phyloP scores from a whole-genome alignment of 495 filamentous ascomycete species.

The Xylaria nigripes region DNA sequence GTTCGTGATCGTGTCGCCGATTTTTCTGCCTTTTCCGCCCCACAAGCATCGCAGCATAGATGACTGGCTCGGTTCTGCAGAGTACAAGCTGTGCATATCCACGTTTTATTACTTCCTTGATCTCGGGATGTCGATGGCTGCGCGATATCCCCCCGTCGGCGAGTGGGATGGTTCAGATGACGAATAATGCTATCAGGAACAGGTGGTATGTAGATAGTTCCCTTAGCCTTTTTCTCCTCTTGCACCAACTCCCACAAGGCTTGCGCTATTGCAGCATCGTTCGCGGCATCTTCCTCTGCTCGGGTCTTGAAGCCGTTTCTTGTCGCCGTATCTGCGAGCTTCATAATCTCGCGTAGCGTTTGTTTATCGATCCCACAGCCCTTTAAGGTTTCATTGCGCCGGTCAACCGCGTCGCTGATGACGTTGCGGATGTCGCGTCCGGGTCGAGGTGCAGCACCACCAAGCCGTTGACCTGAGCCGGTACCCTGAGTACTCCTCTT shows the following conservation, averaged over 20 bases:
- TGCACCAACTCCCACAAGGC: constrained; percentile 83
- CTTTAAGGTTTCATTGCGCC: constrained; percentile 52
- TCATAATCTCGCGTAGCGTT: constrained; percentile 48
- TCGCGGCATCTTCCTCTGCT: constrained; percentile 82
- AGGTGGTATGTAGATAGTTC: constrained; percentile 55
- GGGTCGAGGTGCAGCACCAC: constrained; percentile 50
- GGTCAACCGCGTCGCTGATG: constrained; percentile 64
- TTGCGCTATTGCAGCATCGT: constrained; percentile 80
- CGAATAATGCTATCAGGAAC: constrained; percentile 9
- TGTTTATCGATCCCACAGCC: constrained; percentile 70
- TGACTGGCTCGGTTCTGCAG: constrained; percentile 66
- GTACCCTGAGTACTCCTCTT: constrained; percentile 49
- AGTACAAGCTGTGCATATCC: constrained; percentile 76
- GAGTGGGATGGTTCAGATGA: too few relatives aligned
- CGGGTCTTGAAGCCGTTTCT: constrained; percentile 71
- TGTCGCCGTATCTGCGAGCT: constrained; percentile 58
- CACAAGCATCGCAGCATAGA: constrained; percentile 73
- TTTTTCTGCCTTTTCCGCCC: constrained; percentile 48
- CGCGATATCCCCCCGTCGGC: neutral
- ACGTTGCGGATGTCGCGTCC: constrained; percentile 67
- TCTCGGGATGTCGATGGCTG: neutral
- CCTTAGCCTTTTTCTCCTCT: constrained; percentile 63
- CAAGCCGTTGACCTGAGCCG: constrained; percentile 67
- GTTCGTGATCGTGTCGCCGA: constrained; percentile 11
- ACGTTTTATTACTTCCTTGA: constrained; percentile 32